Base-by-base conservation (phyloP, 2,329 filamentous ascomycete species). In the Cordyceps militaris region DNA sequence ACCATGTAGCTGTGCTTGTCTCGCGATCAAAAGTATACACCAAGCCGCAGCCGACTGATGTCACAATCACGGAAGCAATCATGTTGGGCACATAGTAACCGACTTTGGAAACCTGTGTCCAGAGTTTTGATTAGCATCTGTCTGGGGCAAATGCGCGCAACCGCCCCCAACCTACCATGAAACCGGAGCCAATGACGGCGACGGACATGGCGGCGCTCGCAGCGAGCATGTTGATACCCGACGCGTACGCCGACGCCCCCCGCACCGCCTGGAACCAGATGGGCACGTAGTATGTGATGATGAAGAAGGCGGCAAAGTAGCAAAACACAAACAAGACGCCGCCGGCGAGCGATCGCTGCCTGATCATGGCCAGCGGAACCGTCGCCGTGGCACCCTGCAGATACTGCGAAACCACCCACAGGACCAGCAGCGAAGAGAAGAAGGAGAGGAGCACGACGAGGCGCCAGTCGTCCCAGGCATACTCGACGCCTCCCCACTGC, bases 291-390 rank as follows among this genome's bases (percentile, higher is more conserved):
- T 34, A 56, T 2, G 23, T 60, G 10, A 65, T 62, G 21, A 69
- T 57, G 36, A 56, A 62, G 47, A 69, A 66, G n/a, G 65, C 51
- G 9, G 68, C 63, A 23, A 70, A 63, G 7, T 69, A 61, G 21
- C 57, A 66, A 46, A 71, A 65, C 44, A 67, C 62, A 26, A 67
- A 61, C 43, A 63, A 67, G 48, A 70, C 64, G 13, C 68, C 71
- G 13, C 91, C 91, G 0, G 89, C 88, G 0, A 75, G 95, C 2
- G 89, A 95, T 64, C 83, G 90, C 57, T 85, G 87, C 60, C 81
- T 81, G 38, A 83, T 94, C 9, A 83, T 93, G 19, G 79, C 92
- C 21, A 88, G 85, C 61, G 74, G 69, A 3, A 74, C 62, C 1
- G 70, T 76, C 1, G 72, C 73, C 0, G 65, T 70, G 4, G 67